phyloP scores from a whole-genome alignment of 2,329 filamentous ascomycete genomes.

The Colletotrichum phormii region DNA sequence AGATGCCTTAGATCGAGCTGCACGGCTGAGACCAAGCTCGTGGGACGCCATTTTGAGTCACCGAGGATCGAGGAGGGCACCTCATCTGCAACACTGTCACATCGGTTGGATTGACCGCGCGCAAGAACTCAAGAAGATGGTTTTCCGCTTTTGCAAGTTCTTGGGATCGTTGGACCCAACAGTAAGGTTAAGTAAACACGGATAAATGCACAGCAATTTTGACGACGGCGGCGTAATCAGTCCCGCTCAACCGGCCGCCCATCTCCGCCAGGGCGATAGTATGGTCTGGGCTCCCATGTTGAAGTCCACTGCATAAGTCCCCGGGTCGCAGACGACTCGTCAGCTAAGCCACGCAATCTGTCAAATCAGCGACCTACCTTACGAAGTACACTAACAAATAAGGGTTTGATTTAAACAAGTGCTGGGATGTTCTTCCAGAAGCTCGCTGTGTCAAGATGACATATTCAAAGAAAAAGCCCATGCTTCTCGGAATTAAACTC shows the following conservation, averaged over 20 bases:
- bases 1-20: constrained; percentile 7
- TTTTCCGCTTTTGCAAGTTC: background rate
- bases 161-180: background rate
- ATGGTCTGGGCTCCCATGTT: background rate
- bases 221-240: background rate
- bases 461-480: background rate
- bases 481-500: background rate
- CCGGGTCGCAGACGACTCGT: background rate
- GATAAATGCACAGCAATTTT: background rate
- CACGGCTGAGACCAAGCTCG: background rate
- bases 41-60: background rate
- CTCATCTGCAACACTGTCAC: background rate
- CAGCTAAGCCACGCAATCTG: background rate
- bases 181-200: background rate
- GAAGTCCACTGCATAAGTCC: background rate
- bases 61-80: background rate
- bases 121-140: too few species aligned
- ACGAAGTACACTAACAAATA: background rate
- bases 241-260: background rate
- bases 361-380: background rate
- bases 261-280: background rate
- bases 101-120: background rate
- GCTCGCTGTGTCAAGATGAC: background rate
- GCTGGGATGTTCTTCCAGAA: background rate
- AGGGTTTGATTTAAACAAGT: background rate